phyloP scores from a whole-genome alignment of 164 flowering plant genomes.

The Akebia trifoliata region DNA sequence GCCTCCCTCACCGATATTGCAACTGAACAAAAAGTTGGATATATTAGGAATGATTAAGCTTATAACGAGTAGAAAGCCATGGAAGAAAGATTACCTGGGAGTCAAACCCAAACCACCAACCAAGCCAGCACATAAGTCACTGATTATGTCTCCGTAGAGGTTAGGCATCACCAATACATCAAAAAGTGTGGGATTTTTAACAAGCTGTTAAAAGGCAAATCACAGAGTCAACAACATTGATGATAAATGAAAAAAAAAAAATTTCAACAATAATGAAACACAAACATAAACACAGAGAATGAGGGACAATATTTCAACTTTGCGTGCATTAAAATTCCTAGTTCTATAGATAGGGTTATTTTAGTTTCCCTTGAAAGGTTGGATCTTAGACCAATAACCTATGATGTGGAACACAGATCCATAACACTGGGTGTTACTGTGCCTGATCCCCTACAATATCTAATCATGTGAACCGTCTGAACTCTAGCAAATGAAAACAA shows the following conservation, averaged over 20 bases:
- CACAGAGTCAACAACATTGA: conserved; percentile 3
- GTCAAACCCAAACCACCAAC: conserved; percentile 95
- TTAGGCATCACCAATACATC: conserved; percentile 99
- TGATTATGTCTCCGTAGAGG: conserved; percentile 97
- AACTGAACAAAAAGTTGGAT: conserved; percentile 35
- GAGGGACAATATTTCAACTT: not conserved
- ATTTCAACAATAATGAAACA: too few species aligned
- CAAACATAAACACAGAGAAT: not conserved
- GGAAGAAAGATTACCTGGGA: conserved; percentile 59
- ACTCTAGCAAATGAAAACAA: conserved; percentile 2
- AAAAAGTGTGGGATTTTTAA: conserved; percentile 89
- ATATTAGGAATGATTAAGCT: not conserved
- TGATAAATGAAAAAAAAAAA: not conserved
- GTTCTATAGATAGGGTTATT: not conserved
- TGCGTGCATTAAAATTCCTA: not conserved
- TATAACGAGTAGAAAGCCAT: not conserved
- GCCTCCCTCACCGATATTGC: conserved; percentile 97
- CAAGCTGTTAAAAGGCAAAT: conserved; percentile 57
- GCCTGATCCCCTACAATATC: not conserved
- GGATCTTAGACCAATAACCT: conserved; percentile 1
- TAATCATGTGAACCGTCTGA: not conserved
- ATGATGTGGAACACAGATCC: not conserved
- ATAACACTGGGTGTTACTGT: conserved; percentile 1
- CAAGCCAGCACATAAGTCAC: conserved; percentile 98
- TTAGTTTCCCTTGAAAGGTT: not conserved